Evolutionary conservation across 2,329 filamentous ascomycete species (phyloP).

Genomic region (Cordyceps cicadae): DNA sequence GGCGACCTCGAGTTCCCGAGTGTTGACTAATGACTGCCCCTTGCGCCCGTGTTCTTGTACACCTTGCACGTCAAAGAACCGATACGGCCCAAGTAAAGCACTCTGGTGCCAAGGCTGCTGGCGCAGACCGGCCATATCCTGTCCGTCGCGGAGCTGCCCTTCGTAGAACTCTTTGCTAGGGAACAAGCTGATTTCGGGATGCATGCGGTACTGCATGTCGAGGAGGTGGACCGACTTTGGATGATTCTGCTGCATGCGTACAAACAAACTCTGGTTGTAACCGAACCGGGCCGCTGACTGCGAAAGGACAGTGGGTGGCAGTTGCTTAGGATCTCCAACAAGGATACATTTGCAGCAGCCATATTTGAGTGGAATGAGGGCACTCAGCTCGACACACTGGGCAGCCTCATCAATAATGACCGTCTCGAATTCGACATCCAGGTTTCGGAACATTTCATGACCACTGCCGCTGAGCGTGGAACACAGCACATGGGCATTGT

Average conservation of each 20-base stretch:
- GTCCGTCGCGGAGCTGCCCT: constrained; percentile 73
- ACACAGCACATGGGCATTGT: constrained; percentile 86
- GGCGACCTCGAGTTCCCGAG: constrained; percentile 77
- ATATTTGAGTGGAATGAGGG: constrained; percentile 93
- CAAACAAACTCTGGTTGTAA: constrained; percentile 97
- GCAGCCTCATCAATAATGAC: constrained; percentile 98
- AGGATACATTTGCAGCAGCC: constrained; percentile 94
- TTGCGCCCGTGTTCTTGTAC: constrained; percentile 71
- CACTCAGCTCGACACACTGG: constrained; percentile 95
- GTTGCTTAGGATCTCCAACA: constrained; percentile 93
- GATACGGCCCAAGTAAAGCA: constrained; percentile 76
- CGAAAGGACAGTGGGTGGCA: constrained; percentile 91
- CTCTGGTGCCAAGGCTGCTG: constrained; percentile 78
- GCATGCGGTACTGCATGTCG: constrained; percentile 99
- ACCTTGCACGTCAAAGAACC: constrained; percentile 94
- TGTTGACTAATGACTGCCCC: constrained; percentile 85
- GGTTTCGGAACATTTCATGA: constrained; percentile 91
- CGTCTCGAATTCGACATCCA: constrained; percentile 95
- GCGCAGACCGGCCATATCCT: constrained; percentile 69
- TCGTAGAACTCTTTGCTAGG: constrained; percentile 92
- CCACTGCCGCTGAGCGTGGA: constrained; percentile 91
- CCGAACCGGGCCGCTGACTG: constrained; percentile 86
- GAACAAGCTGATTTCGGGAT: constrained; percentile 89
- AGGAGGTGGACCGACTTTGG: constrained; percentile 83
- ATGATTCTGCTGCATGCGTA: constrained; percentile 93